Percentiles rank a stretch among this genome's conserved stretches.
Evolutionary conservation across 768 basidiomycete species (phyloP).

Genomic region (Tylopilus cervinicoccineus): DNA sequence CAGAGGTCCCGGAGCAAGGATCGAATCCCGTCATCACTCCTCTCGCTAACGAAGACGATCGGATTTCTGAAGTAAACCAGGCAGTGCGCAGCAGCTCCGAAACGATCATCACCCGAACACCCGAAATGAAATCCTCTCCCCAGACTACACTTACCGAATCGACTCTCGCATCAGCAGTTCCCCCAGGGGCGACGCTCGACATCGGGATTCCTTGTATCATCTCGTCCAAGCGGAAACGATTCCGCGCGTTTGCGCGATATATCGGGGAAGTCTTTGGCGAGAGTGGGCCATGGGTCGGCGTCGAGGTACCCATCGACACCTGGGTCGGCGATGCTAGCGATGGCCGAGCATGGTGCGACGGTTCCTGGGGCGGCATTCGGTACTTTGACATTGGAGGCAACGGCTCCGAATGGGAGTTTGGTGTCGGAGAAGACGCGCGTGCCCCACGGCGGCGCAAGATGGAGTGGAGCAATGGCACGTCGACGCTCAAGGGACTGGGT

Average conservation of each 20-base stretch:
- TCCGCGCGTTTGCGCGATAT: constrained; percentile 84
- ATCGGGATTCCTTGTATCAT: constrained; percentile 92
- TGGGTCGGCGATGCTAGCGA: constrained; percentile 49
- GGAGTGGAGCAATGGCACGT: constrained; percentile 27
- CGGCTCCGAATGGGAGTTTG: constrained; percentile 63
- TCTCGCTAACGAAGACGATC: constrained; percentile 14
- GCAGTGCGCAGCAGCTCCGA: constrained; percentile 25
- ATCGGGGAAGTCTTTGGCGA: constrained; percentile 86
- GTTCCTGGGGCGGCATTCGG: constrained; percentile 72
- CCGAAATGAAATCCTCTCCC: constrained; percentile 16
- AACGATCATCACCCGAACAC: constrained; percentile 24
- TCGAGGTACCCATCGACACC: constrained; percentile 73
- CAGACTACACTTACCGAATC: constrained; percentile 21
- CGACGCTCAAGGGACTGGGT: constrained; percentile 34
- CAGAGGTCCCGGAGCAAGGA: constrained; percentile 9
- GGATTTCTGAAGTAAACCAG: constrained; percentile 14
- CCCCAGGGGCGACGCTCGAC: constrained; percentile 65
- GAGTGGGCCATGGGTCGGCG: constrained; percentile 83
- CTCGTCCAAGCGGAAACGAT: constrained; percentile 74
- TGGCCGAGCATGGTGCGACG: constrained; percentile 84
- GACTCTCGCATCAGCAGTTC: constrained; percentile 22
- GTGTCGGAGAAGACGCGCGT: constrained; percentile 38
- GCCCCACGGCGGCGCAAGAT: constrained; percentile 23
- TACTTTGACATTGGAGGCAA: constrained; percentile 74
- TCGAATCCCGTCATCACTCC: constrained; percentile 8